A percentile compares a stretch with the other conserved stretches of the same genome.
Conservation (phyloP, 306 rosid genomes). For the Alnus glutinosa region DNA sequence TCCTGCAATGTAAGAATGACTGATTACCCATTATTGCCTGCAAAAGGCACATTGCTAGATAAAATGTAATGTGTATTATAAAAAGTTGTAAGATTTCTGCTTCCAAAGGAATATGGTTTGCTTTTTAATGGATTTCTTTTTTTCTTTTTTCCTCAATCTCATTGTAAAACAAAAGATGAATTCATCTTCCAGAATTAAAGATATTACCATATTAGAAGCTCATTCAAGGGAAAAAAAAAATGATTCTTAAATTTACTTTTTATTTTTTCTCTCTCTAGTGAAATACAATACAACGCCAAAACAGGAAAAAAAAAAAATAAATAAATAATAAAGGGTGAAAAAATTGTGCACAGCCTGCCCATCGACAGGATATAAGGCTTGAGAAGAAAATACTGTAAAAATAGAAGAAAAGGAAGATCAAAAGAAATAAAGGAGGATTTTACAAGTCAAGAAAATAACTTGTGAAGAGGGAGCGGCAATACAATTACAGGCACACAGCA, state of each 20-base stretch:
- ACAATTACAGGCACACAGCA: too few relatives aligned
- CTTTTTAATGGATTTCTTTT: not conserved
- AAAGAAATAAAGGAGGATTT: not conserved
- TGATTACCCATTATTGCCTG: not conserved
- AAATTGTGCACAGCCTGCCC: not conserved
- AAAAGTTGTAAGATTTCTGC: not conserved
- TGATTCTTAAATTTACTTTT: too few relatives aligned
- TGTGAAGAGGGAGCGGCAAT: not conserved
- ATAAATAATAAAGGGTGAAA: not conserved
- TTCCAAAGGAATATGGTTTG: not conserved
- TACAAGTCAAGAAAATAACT: not conserved
- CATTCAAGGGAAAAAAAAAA: too few relatives aligned
- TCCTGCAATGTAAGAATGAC: not conserved
- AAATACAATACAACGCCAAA: too few relatives aligned
- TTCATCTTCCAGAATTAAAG: not conserved
- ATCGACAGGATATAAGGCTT: not conserved
- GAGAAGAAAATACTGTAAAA: not conserved
- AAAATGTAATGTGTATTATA: not conserved
- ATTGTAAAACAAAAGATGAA: slow-evolving; percentile 1
- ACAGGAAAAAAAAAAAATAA: too few relatives aligned
- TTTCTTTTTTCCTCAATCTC: not conserved
- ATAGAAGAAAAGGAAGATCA: not conserved
- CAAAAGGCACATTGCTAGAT: not conserved
- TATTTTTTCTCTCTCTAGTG: too few relatives aligned
- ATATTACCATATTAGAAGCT: not conserved